Conservation (phyloP, 768 basidiomycete species). For the Cantharellus cinnabarinus region DNA sequence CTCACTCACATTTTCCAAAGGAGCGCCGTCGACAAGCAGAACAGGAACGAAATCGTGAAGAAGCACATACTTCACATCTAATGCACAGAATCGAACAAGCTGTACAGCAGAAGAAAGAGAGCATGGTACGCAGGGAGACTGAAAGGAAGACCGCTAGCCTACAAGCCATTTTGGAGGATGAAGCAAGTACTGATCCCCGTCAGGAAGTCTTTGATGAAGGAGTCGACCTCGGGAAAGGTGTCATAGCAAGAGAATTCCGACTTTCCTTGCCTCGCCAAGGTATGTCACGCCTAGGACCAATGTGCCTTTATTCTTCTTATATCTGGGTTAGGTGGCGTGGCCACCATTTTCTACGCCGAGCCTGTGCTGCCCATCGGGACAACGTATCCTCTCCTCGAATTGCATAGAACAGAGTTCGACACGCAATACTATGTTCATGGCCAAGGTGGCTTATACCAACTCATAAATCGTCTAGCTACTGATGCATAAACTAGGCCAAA, state of each 20-base stretch:
- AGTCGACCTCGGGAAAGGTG: conserved; percentile 17
- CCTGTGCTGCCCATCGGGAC: neutral
- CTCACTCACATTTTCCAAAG: conserved; percentile 15
- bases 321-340: conserved; percentile 28
- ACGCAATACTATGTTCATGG: conserved; percentile 45
- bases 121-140: conserved; percentile 18
- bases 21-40: conserved; percentile 34
- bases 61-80: conserved; percentile 30
- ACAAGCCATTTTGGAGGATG: conserved; percentile 15
- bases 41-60: conserved; percentile 30
- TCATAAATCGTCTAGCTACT: neutral
- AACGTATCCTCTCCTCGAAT: conserved; percentile 18
- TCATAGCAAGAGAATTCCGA: conserved; percentile 15
- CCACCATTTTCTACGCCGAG: conserved; percentile 32
- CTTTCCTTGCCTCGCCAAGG: conserved; percentile 54
- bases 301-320: neutral
- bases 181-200: conserved; percentile 26
- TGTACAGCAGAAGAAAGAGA: conserved; percentile 44
- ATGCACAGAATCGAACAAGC: conserved; percentile 27
- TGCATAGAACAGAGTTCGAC: conserved; percentile 44
- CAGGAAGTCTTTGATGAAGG: conserved; percentile 26
- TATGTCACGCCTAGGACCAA: conserved; percentile 12
- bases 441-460: conserved; percentile 26
- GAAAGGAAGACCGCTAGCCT: conserved; percentile 41
- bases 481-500: conserved; percentile 18